These are phyloP conservation scores for Botryotinia globosa DNA, from an alignment of 2,329 filamentous ascomycete genomes.

Conservation along the genomic window DNA sequence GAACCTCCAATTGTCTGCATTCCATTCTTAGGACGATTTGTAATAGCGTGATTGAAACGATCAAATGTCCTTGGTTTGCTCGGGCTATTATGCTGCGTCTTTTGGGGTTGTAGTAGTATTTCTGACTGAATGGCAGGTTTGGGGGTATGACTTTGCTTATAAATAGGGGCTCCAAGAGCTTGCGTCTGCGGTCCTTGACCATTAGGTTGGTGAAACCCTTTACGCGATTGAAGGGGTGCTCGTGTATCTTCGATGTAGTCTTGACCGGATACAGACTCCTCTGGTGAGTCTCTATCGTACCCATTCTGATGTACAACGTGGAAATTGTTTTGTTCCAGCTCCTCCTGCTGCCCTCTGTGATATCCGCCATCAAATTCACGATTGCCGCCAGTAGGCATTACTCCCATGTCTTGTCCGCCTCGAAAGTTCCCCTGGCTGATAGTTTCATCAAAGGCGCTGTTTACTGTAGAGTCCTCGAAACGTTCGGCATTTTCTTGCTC, in stretches of 20 bases:
- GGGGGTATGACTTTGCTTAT: conserved; percentile 13
- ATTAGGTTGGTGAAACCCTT: background rate
- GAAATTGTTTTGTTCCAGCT: background rate
- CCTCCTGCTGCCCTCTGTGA: background rate
- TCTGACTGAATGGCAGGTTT: background rate
- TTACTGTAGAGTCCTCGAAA: conserved; percentile 14
- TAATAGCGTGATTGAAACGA: conserved; percentile 10
- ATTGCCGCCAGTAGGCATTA: background rate
- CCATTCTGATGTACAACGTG: background rate
- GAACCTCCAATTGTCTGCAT: background rate
- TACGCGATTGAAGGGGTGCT: background rate
- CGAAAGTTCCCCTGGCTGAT: conserved; percentile 1
- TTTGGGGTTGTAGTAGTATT: background rate
- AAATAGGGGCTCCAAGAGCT: background rate
- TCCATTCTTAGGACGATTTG: conserved; percentile 2
- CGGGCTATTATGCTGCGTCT: background rate
- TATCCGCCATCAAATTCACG: background rate
- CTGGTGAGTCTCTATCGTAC: background rate
- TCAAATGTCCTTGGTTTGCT: background rate
- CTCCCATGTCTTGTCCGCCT: background rate
- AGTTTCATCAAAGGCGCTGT: conserved; percentile 12
- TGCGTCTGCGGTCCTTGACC: conserved; percentile 2
- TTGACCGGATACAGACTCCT: background rate
- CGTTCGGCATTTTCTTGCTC: background rate
- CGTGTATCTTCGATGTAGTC: background rate